Evolutionary conservation across 352 stramenopile genomes (phyloP).

Genomic region (Globisporangium megalacanthum): DNA sequence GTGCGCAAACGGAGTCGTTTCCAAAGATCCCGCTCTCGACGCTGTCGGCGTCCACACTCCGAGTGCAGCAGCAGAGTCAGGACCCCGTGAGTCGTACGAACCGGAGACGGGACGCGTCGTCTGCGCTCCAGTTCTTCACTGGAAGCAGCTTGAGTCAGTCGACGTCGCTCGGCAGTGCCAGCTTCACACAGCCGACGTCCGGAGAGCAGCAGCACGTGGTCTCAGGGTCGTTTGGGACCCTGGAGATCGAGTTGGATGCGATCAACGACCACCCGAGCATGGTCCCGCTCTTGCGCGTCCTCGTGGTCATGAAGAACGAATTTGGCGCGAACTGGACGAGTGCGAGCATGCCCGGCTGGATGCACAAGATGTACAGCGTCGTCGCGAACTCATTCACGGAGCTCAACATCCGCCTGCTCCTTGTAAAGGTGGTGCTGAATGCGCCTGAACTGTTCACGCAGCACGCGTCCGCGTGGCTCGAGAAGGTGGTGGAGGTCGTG

Average conservation of each 20-base stretch:
- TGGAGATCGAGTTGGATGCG: conserved; percentile 67
- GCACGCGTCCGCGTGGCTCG: conserved; percentile 48
- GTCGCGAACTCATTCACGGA: conserved; percentile 28
- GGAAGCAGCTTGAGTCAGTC: conserved; percentile 69
- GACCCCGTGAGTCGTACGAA: conserved; percentile 6
- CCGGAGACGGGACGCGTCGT: conserved; percentile 18
- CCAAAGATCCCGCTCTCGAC: conserved; percentile 47
- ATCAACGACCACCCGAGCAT: conserved; percentile 78
- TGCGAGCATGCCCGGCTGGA: conserved; percentile 67
- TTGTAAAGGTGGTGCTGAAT: conserved; percentile 70
- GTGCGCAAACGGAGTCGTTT: conserved; percentile 45
- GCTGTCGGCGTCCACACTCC: conserved; percentile 32
- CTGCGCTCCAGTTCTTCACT: conserved; percentile 62
- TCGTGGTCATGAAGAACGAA: conserved; percentile 75
- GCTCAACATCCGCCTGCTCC: conserved; percentile 63
- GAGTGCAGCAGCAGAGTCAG: conserved; percentile 24
- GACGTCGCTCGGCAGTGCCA: conserved; percentile 4
- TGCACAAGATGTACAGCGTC: conserved; percentile 66
- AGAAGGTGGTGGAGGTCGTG: conserved; percentile 44
- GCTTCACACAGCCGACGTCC: conserved; percentile 5
- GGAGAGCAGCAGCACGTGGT: conserved; percentile 18
- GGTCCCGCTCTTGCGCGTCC: conserved; percentile 55
- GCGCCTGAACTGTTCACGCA: conserved; percentile 44
- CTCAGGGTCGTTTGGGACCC: conserved; percentile 25
- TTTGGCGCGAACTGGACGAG: conserved; percentile 51